phyloP scores from a whole-genome alignment of 2,329 filamentous ascomycete genomes.

The Endoconidiophora polonica region DNA sequence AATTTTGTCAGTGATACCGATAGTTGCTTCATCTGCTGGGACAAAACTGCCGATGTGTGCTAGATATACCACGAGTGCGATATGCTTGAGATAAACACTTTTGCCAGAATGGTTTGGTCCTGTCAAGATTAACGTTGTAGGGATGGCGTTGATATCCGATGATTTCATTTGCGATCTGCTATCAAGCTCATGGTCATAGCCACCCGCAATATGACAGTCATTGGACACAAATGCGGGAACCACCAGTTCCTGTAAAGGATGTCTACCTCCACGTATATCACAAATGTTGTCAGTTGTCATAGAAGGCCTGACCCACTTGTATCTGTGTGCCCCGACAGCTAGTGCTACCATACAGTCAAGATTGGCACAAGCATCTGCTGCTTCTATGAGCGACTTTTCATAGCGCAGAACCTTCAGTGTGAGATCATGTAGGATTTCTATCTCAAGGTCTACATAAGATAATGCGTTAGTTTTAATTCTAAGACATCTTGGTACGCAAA shows the following conservation, averaged over 20 bases:
- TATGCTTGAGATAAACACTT: slow-evolving; percentile 87
- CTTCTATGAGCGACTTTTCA: slow-evolving; percentile 45
- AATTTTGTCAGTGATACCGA: slow-evolving; percentile 87
- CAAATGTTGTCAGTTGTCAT: slow-evolving; percentile 58
- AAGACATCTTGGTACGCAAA: not conserved
- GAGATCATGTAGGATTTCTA: slow-evolving; percentile 70
- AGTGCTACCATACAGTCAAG: slow-evolving; percentile 75
- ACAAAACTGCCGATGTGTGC: slow-evolving; percentile 89
- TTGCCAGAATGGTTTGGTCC: slow-evolving; percentile 96
- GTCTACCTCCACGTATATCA: slow-evolving; percentile 60
- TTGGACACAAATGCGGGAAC: slow-evolving; percentile 74
- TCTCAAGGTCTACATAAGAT: slow-evolving; percentile 51
- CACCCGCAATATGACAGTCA: slow-evolving; percentile 52
- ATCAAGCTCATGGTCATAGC: slow-evolving; percentile 21
- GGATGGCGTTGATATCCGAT: slow-evolving; percentile 1
- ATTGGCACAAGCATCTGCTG: slow-evolving; percentile 72
- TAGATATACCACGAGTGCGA: slow-evolving; percentile 78
- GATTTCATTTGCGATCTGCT: not conserved
- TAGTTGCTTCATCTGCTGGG: slow-evolving; percentile 55
- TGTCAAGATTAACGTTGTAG: slow-evolving; percentile 57
- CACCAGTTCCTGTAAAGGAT: slow-evolving; percentile 72
- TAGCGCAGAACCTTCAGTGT: slow-evolving; percentile 53
- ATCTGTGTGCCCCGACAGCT: slow-evolving; percentile 56
- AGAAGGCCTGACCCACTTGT: slow-evolving; percentile 51
- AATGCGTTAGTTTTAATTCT: not conserved